phyloP scores from a whole-genome alignment of 495 filamentous ascomycete species.

The Penicillium ucsense region DNA sequence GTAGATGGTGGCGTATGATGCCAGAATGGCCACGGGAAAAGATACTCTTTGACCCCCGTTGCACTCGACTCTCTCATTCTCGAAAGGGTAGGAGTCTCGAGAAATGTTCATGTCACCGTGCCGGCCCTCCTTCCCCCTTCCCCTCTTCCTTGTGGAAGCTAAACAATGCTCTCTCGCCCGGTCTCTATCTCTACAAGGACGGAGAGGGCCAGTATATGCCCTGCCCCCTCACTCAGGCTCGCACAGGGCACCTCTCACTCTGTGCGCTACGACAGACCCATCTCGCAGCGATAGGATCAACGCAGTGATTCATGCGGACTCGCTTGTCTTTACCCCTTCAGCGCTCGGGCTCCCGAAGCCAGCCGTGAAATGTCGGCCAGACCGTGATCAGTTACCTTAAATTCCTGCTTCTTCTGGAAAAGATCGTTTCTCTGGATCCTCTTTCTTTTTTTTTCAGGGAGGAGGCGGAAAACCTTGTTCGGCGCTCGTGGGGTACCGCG shows the following conservation, averaged over 20 bases:
- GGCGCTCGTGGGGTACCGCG: constrained; percentile 5
- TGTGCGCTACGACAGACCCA: not conserved
- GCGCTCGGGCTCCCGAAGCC: constrained; percentile 9
- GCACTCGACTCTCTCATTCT: too few species aligned
- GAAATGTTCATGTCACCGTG: too few species aligned
- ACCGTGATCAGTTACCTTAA: not conserved
- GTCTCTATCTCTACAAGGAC: too few species aligned
- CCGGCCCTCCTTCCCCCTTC: too few species aligned
- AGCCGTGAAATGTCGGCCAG: constrained; percentile 2
- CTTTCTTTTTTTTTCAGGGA: constrained; percentile 1
- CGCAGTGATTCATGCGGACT: not conserved
- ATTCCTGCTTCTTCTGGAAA: constrained; percentile 5
- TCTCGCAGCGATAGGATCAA: not conserved
- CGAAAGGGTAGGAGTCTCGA: too few species aligned
- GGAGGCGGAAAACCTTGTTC: constrained; percentile 8
- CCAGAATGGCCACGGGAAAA: not conserved
- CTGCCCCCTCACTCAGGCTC: too few species aligned
- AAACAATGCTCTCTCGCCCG: too few species aligned
- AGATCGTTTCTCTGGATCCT: constrained; percentile 3
- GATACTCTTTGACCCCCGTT: not conserved
- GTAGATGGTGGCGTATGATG: not conserved
- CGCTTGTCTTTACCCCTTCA: constrained; percentile 11
- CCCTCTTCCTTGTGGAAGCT: too few species aligned
- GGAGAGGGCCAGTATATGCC: too few species aligned
- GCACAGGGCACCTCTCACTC: too few species aligned